Percentiles rank a stretch among this genome's conserved stretches.
phyloP scores from a whole-genome alignment of 2,329 filamentous ascomycete species.

The Exophiala sideris region DNA sequence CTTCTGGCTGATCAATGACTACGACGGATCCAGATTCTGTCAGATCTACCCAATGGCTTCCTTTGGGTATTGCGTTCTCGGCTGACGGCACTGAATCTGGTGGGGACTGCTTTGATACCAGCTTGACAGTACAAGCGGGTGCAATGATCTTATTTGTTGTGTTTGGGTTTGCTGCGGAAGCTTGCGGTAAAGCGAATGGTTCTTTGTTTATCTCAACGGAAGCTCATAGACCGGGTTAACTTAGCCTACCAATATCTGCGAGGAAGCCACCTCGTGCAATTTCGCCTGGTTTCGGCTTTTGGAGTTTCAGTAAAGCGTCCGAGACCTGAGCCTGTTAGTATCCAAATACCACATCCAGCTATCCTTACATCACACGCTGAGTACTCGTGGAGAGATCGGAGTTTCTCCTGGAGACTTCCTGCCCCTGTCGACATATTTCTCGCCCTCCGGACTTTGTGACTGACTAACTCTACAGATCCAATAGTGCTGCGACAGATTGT shows the following conservation, averaged over 20 bases:
- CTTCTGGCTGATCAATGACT: constrained; percentile 62
- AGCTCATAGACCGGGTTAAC: background rate
- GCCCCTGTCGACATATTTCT: background rate
- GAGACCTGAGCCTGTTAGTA: constrained; percentile 52
- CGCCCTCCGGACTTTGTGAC: background rate
- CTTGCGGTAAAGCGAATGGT: constrained; percentile 9
- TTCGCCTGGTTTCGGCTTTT: constrained; percentile 38
- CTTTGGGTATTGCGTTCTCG: constrained; percentile 53
- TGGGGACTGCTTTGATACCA: constrained; percentile 49
- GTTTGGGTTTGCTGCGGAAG: background rate
- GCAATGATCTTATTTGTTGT: constrained; percentile 34
- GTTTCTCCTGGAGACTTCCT: constrained; percentile 34
- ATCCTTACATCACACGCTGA: constrained; percentile 43
- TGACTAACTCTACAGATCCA: no score
- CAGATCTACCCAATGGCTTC: constrained; percentile 67
- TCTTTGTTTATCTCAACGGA: constrained; percentile 10
- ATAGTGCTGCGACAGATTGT: no score
- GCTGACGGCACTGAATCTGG: constrained; percentile 30
- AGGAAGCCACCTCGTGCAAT: constrained; percentile 65
- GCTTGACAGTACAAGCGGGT: constrained; percentile 47
- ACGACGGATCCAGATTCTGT: constrained; percentile 59
- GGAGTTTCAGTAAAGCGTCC: constrained; percentile 68
- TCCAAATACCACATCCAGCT: background rate
- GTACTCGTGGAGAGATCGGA: constrained; percentile 33
- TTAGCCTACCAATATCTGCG: constrained; percentile 54